phyloP scores from a whole-genome alignment of 2,329 filamentous ascomycete species.

The Hymenoscyphus occultus region DNA sequence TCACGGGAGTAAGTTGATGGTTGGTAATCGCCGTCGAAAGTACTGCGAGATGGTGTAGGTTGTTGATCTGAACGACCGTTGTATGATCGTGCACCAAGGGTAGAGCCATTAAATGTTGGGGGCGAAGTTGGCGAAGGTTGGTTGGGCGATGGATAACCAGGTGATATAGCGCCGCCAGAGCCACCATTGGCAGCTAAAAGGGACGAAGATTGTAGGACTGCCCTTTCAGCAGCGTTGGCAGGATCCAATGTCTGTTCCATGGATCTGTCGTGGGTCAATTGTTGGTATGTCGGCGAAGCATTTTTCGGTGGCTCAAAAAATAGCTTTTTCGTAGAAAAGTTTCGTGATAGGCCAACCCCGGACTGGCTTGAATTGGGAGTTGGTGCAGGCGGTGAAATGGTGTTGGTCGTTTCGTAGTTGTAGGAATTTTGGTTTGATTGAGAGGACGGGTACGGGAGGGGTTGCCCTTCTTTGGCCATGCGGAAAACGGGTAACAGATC shows the following conservation, averaged over 20 bases:
- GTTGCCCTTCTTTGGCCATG: constrained; percentile 87
- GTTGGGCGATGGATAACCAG: constrained; percentile 61
- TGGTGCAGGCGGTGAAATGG: constrained; percentile 55
- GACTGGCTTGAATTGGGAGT: constrained; percentile 53
- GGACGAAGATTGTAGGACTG: constrained; percentile 65
- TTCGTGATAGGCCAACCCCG: constrained; percentile 60
- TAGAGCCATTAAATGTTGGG: constrained; percentile 41
- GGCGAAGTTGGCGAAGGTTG: constrained; percentile 69
- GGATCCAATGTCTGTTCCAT: constrained; percentile 67
- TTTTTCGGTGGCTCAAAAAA: constrained; percentile 73
- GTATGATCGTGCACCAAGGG: constrained; percentile 60
- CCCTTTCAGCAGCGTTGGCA: constrained; percentile 63
- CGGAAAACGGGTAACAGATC: constrained; percentile 89
- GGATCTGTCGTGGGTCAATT: constrained; percentile 64
- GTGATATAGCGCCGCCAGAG: constrained; percentile 50
- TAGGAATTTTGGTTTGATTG: constrained; percentile 39
- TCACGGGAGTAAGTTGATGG: constrained; percentile 34
- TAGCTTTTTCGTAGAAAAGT: constrained; percentile 74
- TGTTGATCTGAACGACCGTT: constrained; percentile 43
- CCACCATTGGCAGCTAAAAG: constrained; percentile 63
- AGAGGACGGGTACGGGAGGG: constrained; percentile 58
- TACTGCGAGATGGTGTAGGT: constrained; percentile 52
- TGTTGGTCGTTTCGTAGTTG: constrained; percentile 48
- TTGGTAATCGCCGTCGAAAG: constrained; percentile 47
- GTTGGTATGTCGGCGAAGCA: constrained; percentile 69